phyloP scores from a whole-genome alignment of 208 protist genomes.

The Crithidia acanthocephali region DNA sequence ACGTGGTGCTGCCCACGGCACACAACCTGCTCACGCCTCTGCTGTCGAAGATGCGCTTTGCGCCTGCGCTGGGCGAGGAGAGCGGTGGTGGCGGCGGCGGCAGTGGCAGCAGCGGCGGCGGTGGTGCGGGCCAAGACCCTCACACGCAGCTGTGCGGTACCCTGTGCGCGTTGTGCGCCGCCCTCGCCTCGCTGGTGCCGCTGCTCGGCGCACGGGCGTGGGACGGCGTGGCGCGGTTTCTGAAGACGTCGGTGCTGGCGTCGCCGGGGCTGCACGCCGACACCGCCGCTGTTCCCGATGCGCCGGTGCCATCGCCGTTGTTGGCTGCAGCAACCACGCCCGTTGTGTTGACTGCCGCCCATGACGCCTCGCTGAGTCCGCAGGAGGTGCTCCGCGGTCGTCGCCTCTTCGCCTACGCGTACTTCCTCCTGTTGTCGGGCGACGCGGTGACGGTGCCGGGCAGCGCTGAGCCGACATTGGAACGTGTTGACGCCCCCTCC shows the following conservation, averaged over 20 bases:
- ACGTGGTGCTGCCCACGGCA: conserved; percentile 50
- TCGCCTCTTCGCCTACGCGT: conserved; percentile 30
- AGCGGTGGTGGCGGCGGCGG: neutral
- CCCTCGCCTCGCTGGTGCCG: conserved; percentile 49
- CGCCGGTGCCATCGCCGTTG: neutral
- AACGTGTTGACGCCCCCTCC: neutral
- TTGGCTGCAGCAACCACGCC: too few relatives aligned
- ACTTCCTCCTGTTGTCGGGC: conserved; percentile 30
- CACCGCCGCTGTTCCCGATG: neutral
- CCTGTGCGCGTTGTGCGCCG: conserved; percentile 47
- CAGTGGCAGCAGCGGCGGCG: neutral
- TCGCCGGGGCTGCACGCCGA: neutral
- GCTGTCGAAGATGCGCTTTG: conserved; percentile 14
- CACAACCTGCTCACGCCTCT: conserved; percentile 34
- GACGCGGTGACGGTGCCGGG: conserved; percentile 11
- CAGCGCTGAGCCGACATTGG: neutral
- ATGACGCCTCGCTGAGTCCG: conserved; percentile 11
- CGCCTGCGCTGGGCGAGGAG: neutral
- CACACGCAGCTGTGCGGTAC: conserved; percentile 21
- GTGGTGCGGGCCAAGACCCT: conserved; percentile 6
- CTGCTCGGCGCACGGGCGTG: conserved; percentile 43
- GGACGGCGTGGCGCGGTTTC: conserved; percentile 29
- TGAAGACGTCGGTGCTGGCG: conserved; percentile 23
- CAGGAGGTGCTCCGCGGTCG: conserved; percentile 18
- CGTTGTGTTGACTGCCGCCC: neutral